phyloP scores from a whole-genome alignment of 345 rosid genomes.

The Limnanthes douglasii region DNA sequence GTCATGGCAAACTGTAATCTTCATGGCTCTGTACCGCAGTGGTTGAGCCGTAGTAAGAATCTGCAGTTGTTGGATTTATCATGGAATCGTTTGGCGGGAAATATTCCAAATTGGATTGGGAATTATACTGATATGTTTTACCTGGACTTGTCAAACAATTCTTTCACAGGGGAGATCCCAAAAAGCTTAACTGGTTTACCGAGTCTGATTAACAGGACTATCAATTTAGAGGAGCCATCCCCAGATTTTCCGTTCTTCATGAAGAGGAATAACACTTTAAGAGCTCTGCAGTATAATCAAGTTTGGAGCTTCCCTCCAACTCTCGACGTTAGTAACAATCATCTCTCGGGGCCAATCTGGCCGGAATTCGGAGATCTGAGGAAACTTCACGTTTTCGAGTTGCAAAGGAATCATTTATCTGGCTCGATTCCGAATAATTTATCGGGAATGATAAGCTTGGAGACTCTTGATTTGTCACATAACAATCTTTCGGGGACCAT shows the following conservation, averaged over 20 bases:
- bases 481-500: slow-evolving; percentile 25
- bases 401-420: slow-evolving; percentile 19
- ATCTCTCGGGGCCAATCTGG: slow-evolving; percentile 31
- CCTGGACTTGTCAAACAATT: slow-evolving; percentile 56
- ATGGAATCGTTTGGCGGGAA: slow-evolving; percentile 44
- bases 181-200: slow-evolving; percentile 28
- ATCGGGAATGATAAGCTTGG: slow-evolving; percentile 39
- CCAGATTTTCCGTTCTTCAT: slow-evolving; percentile 43
- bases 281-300: slow-evolving; percentile 49
- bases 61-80: slow-evolving; percentile 79
- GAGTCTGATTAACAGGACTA: slow-evolving; percentile 23
- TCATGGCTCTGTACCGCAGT: slow-evolving; percentile 41
- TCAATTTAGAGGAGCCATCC: slow-evolving; percentile 37
- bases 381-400: slow-evolving; percentile 32
- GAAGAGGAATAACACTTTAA: slow-evolving; percentile 31
- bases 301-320: slow-evolving; percentile 34
- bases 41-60: slow-evolving; percentile 36
- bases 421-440: slow-evolving; percentile 29
- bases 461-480: slow-evolving; percentile 32
- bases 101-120: slow-evolving; percentile 46
- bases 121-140: slow-evolving; percentile 30
- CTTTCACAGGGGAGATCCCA: slow-evolving; percentile 40
- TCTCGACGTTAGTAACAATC: slow-evolving; percentile 21
- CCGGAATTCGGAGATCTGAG: slow-evolving; percentile 39
- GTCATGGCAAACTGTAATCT: slow-evolving; percentile 51